Evolutionary conservation across 129 eudicot genomes (phyloP), one percentile per base, ranked within the genome.

Genomic region (Artemisia annua): DNA sequence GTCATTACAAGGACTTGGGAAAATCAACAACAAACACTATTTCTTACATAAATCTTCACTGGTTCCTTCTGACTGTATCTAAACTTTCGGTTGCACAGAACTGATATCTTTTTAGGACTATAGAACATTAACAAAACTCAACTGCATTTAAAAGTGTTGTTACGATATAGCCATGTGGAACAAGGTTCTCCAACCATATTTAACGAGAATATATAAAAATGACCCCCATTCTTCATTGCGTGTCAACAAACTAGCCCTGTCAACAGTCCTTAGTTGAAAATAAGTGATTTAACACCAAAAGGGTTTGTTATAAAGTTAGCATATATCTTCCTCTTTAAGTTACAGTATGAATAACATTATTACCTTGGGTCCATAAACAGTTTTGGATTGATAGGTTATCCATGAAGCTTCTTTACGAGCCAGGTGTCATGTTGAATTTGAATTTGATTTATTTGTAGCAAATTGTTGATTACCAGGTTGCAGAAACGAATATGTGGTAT

Each of bases 401-500:
- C 18, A 64, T 64, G 55, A 3, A 39, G 20, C 19, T 13, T 3
- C 55, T 17, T 66, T 11, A 66, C 13, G 70, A 11, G 22, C 6
- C n/a, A 46, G 66, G 66, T 70, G 54, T 39, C 35, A 35, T 55
- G 64, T 26, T 14, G 66, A 53, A 19, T 60, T 57, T 24, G 16
- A 20, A 43, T 39, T 19, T 39, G 43, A 43, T 10, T 4, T 52
- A n/a, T 4, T 52, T 51, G 28, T 26, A 63, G 73, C 49, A 51
- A 52, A 69, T 24, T 71, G 67, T 44, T 71, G 24, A 19, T 6
- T 57, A 56, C 66, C 32, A 71, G 43, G 66, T 71, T 71, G 39
- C 50, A 39, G 65, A 55, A 55, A 39, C 19, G 35, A 56, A 51
- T 18, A 35, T 32, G 22, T 54, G 50, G 28, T 70, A 54, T 32